A percentile compares a stretch with the other conserved stretches of the same genome.
Conservation (phyloP, 306 rosid genomes). For the Quercus bicolor region DNA sequence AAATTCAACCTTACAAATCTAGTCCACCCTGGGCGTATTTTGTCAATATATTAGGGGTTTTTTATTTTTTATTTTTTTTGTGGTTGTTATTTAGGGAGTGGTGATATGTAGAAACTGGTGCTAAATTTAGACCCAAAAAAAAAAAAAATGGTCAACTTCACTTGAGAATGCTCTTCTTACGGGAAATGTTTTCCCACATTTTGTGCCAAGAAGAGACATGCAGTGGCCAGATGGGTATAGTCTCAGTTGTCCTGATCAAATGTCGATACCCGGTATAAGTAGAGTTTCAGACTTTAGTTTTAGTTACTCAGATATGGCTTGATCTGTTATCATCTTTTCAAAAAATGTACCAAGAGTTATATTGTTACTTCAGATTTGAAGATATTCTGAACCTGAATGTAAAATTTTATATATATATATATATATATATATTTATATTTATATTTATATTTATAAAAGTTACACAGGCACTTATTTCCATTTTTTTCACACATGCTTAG, state of each 20-base stretch:
- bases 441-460: too few species aligned
- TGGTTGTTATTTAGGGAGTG: slow-evolving; percentile 23
- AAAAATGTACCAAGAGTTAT: too few species aligned
- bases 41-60: slow-evolving; percentile 34
- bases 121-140: not conserved
- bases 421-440: not conserved
- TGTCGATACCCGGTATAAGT: not conserved
- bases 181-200: not conserved
- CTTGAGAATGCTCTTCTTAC: not conserved
- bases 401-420: not conserved
- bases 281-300: not conserved
- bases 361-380: too few species aligned
- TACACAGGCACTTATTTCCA: too few species aligned
- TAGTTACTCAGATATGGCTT: too few species aligned
- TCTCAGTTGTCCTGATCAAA: slow-evolving; percentile 7
- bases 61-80: slow-evolving; percentile 14
- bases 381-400: not conserved
- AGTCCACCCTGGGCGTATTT: slow-evolving; percentile 35
- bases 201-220: slow-evolving; percentile 3
- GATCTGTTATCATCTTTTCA: too few species aligned
- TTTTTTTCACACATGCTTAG: too few species aligned
- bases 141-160: not conserved
- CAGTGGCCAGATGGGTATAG: too few species aligned
- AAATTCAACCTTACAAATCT: too few species aligned
- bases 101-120: slow-evolving; percentile 27